Evolutionary conservation across 2,329 filamentous ascomycete genomes (phyloP), one percentile per base, ranked within the genome.

Genomic region (Aureobasidium sp.): DNA sequence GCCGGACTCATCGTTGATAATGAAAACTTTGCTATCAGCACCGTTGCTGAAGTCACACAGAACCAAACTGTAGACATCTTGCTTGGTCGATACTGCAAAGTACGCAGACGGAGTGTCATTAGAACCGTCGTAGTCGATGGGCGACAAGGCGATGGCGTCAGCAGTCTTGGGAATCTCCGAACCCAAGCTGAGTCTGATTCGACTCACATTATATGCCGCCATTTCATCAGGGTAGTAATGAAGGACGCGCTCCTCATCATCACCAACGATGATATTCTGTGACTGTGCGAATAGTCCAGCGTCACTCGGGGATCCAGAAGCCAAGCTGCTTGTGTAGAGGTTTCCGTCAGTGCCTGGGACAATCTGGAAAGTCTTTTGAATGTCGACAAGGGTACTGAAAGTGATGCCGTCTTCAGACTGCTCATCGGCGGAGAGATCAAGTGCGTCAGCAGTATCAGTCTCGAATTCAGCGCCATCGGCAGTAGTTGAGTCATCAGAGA

Each of bases 171-270:
- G 55, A 8, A 59, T 29, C 13, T 32, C 20, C 8, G 26, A n/a
- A 17, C 46, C 55, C 12, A 29, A 59, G 43, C 43, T 59, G 20
- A 59, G 32, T 39, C 55, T 24, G 29, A 59, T 59, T 7, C 55
- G 55, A 59, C 55, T 59, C 15, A 36, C 55, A 12, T 59, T 59
- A 43, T 59, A 59, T 13, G 36, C 32, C 6, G 55, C 55, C 55
- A 59, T 59, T 32, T 59, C 43, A 9, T 59, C 43, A 8, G 55
- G 55, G 20, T 59, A 59, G 43, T 32, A 59, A n/a, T 59, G 55
- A 32, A 48, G 55, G 2, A 59, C 20, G 13, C 55, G 55, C 7
- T 59, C 24, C 7, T 43, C 32, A 20, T 59, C 55, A 10, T 59
- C 55, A 29, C 43, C 55, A 20, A 59, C n/a, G 5, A 59, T 27